Evolutionary conservation across 257 asterid species (phyloP), one percentile per base, ranked within the genome.

Genomic region (Rhazya stricta): DNA sequence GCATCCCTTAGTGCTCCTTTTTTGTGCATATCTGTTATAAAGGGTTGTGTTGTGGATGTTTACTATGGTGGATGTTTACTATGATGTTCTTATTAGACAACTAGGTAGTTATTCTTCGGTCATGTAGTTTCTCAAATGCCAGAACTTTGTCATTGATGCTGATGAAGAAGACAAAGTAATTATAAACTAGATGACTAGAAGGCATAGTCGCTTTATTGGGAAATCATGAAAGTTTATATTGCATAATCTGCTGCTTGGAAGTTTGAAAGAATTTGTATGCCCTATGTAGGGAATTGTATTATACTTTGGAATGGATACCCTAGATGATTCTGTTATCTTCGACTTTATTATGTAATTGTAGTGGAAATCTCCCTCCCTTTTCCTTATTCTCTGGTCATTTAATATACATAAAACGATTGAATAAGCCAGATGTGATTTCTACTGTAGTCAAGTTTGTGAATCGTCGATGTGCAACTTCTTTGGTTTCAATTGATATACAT

Each of bases 241-340:
- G n/a, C 29, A 42, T 56, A 56, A 51, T 66, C 18, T 74, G 77
- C 36, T 48, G 39, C 43, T 34, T 75, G 66, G 53, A 48, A 75
- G 73, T 41, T 50, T 65, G 69, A 68, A 67, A 39, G n/a, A 32
- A 56, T 25, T 62, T 50, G 5, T 43, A 29, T 62, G 32, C 41
- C 37, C 3, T 62, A 16, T 16, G 9, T 62, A 6, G 37, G 25
- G 13, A 62, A 23, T 57, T 57, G n/a, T 1, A 13, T 30, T 62
- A 32, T 43, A 32, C 43, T 62, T 62, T 32, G 23, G 12, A 62
- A 62, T 30, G 68, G 43, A 62, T 62, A 9, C 5, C 19, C 27
- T 32, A 62, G 25, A 43, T 15, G 68, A 62, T 32, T 61, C 25
- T 32, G 27, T 62, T 18, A 29, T 30, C 34, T 61, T 62, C 34